Evolutionary conservation across 1,284 basidiomycete species (phyloP), one percentile per base, ranked within the genome.

Genomic region (Cutaneotrichosporon mucoides): DNA sequence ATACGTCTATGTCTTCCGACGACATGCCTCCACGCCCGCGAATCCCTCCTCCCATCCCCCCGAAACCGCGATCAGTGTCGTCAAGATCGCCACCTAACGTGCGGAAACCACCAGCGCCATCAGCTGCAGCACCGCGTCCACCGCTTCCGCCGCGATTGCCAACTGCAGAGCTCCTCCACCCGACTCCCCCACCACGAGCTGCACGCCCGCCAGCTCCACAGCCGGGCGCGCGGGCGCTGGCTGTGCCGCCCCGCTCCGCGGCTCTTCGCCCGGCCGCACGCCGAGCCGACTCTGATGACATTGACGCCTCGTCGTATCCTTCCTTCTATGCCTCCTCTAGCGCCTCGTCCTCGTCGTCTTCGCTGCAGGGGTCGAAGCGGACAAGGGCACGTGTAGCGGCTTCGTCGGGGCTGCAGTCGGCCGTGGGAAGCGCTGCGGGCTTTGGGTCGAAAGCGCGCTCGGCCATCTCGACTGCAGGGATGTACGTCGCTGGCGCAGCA

Each of bases 391-490:
- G 37, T 6, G n/a, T 5, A 33, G 36, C 53, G 7, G 45, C 33
- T 43, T 37, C 54, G n/a, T 48, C 59, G 8, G 37, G 16, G 4
- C 44, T 59, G 24, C 51, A 54, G 15, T 37, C 57, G 24, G 59
- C 61, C 34, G 42, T 61, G 15, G 55, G 58, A 16, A 42, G 46
- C 2, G 41, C 59, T 2, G 40, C 56, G 0, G 45, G 48, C 5
- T 56, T 62, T 8, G 56, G 61, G 6, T 62, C 60, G n/a, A 57
- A 56, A 34, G 63, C 63, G 1, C 57, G 61, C n/a, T 34, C 51
- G 0, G 57, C 58, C 4, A 47, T 65, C 11, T 59, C 53, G 10
- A 45, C 57, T 0, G 63, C 61, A 2, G 55, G 52, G 8, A 37
- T 33, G 11, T 55, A 61, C 33, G 60, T 45, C 38, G 51, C 59